Evolutionary conservation across 306 rosid genomes (phyloP), one percentile per base, ranked within the genome.

Genomic region (Vicia sativa): DNA sequence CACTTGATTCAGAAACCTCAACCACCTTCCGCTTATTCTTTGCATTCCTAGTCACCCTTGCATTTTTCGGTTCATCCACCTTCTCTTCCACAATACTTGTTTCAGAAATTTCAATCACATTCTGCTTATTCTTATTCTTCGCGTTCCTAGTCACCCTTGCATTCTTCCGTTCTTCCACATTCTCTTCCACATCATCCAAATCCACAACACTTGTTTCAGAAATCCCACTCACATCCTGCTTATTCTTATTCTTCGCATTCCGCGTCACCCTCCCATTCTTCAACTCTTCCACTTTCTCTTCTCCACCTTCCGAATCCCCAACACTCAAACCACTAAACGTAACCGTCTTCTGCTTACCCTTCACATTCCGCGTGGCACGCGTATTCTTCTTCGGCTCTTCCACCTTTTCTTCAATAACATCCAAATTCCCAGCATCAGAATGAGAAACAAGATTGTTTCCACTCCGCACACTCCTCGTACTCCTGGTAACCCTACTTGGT

Each of bases 131-230:
- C 65, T 6, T 70, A 23, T 53, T 39, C 65, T 6, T 70, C 9
- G n/a, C 10, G 45, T 60, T 58, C 1, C 74, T 42, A 0, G 39
- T 59, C 23, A 2, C 60, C 43, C 70, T 62, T 0, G n/a, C 44
- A 1, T 57, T 57, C 72, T 55, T 76, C n/a, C 60, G 46, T 21
- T 44, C 55, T 28, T 43, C 63, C 14, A n/a, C 56, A 16, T 38
- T 53, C 63, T 68, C 64, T 9, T 52, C 6, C 2, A 1, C 8
- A 69, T 0, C 18, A 9, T 26, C 15, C 42, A 9, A 68, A 63
- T 63, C 8, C 7, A 1, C 44, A 34, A 4, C 1, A 58, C 9
- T 15, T 3, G 26, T 9, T 31, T 35, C 64, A 58, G 8, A 58
- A 59, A 16, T 38, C 45, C 9, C 60, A 43, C 18, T 15, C 3